Conservation (phyloP, 2,329 filamentous ascomycete genomes). For the Seiridium unicorne region DNA sequence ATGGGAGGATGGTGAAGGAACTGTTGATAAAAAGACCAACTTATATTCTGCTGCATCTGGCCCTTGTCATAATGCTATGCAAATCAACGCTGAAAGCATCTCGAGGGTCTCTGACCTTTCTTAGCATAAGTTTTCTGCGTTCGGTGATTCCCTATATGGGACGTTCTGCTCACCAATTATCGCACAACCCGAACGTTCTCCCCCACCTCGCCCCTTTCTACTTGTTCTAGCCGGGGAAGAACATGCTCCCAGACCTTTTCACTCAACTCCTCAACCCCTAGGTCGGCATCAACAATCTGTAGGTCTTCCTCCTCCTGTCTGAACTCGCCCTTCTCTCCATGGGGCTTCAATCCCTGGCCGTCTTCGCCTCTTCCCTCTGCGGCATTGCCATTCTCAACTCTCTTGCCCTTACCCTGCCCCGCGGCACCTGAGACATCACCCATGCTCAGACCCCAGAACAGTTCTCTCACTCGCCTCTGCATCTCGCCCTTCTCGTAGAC, state of each 20-base stretch:
- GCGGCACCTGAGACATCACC: constrained; percentile 37
- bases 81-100: too few species aligned
- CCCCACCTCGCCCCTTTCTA: constrained; percentile 49
- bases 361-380: constrained; percentile 6
- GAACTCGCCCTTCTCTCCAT: constrained; percentile 31
- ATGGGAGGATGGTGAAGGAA: too few species aligned
- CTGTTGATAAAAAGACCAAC: too few species aligned
- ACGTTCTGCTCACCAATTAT: background rate
- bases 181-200: constrained; percentile 41
- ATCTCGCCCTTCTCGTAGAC: constrained; percentile 83
- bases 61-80: too few species aligned
- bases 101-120: too few species aligned
- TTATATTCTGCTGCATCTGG: too few species aligned
- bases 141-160: too few species aligned
- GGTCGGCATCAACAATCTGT: constrained; percentile 52
- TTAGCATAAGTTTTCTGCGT: too few species aligned
- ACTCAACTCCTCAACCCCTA: constrained; percentile 54
- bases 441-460: constrained; percentile 63
- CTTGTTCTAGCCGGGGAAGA: constrained; percentile 41
- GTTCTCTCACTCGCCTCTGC: constrained; percentile 73
- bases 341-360: background rate
- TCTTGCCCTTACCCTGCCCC: constrained; percentile 10
- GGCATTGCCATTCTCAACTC: constrained; percentile 8
- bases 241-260: constrained; percentile 55
- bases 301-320: constrained; percentile 52